phyloP scores from a whole-genome alignment of 2,329 filamentous ascomycete genomes.

The Camptophora hylomeconis region DNA sequence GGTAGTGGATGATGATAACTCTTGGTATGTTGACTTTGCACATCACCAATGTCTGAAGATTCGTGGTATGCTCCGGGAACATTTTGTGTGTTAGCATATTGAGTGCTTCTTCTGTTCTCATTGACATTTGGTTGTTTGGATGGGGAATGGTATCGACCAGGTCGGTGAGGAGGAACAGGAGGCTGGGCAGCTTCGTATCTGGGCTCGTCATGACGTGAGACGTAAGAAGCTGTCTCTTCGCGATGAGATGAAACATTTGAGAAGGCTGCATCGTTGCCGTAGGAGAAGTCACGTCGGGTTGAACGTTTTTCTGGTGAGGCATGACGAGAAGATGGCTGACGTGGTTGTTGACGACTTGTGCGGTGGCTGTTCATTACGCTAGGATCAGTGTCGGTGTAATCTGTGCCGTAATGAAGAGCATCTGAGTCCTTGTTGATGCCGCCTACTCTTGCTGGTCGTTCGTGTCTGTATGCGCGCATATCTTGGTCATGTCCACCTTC shows the following conservation, averaged over 20 bases:
- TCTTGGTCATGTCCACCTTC: slow-evolving; percentile 54
- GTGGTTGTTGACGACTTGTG: slow-evolving; percentile 17
- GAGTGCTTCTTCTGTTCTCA: slow-evolving; percentile 9
- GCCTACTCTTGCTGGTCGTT: slow-evolving; percentile 74
- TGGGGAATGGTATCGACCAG: slow-evolving; percentile 11
- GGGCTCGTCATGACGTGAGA: too few species aligned
- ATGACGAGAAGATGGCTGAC: slow-evolving; percentile 7
- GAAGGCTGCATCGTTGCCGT: slow-evolving; percentile 7
- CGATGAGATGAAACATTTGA: too few species aligned
- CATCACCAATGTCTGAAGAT: slow-evolving; percentile 30
- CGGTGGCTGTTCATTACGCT: slow-evolving; percentile 21
- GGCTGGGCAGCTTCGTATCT: slow-evolving; percentile 8
- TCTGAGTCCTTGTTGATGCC: slow-evolving; percentile 77
- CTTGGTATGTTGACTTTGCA: slow-evolving; percentile 30
- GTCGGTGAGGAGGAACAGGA: slow-evolving; percentile 5
- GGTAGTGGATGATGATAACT: slow-evolving; percentile 46
- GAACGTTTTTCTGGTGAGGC: slow-evolving; percentile 12
- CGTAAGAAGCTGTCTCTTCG: slow-evolving; percentile 12
- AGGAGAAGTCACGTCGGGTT: slow-evolving; percentile 16
- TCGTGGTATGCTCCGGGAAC: slow-evolving; percentile 30
- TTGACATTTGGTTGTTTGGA: slow-evolving; percentile 9
- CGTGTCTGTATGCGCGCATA: slow-evolving; percentile 71
- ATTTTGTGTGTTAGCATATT: slow-evolving; percentile 11
- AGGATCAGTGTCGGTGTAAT: slow-evolving; percentile 50
- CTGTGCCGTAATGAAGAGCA: slow-evolving; percentile 69